phyloP scores from a whole-genome alignment of 768 basidiomycete species.

The Calocera viscosa region DNA sequence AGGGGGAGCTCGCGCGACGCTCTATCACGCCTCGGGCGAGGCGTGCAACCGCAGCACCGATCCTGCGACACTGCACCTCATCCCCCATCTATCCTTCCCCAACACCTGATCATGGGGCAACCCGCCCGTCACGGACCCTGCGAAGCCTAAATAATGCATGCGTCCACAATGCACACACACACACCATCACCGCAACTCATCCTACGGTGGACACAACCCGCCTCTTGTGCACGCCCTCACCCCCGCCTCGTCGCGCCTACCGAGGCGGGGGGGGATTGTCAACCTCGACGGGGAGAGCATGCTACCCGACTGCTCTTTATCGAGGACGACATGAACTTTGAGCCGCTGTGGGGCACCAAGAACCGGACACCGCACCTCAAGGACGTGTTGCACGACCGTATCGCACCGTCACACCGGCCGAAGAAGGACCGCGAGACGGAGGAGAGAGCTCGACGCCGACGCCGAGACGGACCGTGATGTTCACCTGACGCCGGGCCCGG shows the following conservation, averaged over 20 bases:
- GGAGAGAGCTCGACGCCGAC: constrained; percentile 9
- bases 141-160: constrained; percentile 49
- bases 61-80: constrained; percentile 80
- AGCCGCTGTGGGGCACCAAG: constrained; percentile 74
- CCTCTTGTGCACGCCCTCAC: constrained; percentile 82
- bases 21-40: too few species aligned
- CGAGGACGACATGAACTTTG: constrained; percentile 94
- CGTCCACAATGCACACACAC: constrained; percentile 29
- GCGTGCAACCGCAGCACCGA: constrained; percentile 95
- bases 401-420: constrained; percentile 75
- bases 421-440: constrained; percentile 14
- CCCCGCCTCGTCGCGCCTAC: constrained; percentile 70
- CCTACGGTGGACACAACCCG: constrained; percentile 60
- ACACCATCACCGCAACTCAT: constrained; percentile 60
- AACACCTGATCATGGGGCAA: constrained; percentile 94
- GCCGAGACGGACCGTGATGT: background rate
- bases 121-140: constrained; percentile 28
- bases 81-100: constrained; percentile 94
- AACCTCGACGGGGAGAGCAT: constrained; percentile 56
- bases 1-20: too few species aligned
- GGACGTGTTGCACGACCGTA: constrained; percentile 97
- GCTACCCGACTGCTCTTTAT: constrained; percentile 84
- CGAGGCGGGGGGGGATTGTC: constrained; percentile 40
- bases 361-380: constrained; percentile 80
- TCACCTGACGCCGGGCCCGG: constrained; percentile 13